Evolutionary conservation across 306 rosid genomes (phyloP), one percentile per base, ranked within the genome.

Genomic region (Vachellia collinsii): DNA sequence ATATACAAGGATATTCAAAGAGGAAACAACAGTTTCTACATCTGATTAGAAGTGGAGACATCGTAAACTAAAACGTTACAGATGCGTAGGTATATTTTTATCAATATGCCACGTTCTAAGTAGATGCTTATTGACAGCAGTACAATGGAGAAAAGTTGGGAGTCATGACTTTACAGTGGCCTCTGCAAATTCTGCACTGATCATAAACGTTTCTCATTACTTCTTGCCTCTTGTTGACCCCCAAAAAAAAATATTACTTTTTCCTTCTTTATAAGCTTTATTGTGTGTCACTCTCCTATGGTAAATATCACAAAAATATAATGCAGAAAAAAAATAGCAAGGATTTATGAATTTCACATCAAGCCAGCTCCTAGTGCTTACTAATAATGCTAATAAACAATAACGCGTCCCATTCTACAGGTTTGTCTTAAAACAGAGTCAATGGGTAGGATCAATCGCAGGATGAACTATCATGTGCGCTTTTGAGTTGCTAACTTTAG

Each of bases 401-500:
- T 67, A 11, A 77, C 39, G 34, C 56, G 23, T 77, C 81, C 42
- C 74, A 51, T 65, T 50, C 53, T 20, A 77, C 50, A n/a, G 64
- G 36, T 58, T 58, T 20, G 22, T 58, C 36, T 58, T 58, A 22
- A 13, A 22, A 58, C 12, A 48, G 50, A 65, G 65, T 65, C 74
- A 44, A 77, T 25, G 70, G 22, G 48, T 43, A 9, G 37, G 81
- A 66, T 56, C 29, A 42, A 58, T 7, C 19, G 65, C 61, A 53
- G 51, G 41, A 66, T 54, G 70, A 37, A 39, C 70, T 36, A 54
- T 67, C 74, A 44, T 34, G 20, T 59, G 39, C 34, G n/a, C 14
- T 66, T 53, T 36, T 66, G 50, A 67, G 71, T 67, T 58, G 65
- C 80, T 68, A 46, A 76, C 37, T 77, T 75, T 39, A 58, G 50